phyloP scores from a whole-genome alignment of 805 yeast species.

The Cyberlindnera misumaiensis region DNA sequence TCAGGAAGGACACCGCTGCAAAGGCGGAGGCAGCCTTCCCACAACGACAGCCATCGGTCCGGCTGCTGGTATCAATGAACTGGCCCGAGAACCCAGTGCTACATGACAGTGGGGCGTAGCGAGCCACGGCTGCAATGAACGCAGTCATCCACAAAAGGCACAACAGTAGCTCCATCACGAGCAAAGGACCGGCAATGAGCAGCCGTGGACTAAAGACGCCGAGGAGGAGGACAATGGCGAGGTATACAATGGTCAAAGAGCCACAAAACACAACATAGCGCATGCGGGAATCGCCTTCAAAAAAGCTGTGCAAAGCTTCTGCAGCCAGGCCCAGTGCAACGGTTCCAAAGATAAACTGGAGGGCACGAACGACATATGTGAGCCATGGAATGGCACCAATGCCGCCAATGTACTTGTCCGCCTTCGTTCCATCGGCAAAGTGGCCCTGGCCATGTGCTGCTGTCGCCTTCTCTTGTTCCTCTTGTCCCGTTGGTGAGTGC shows the following conservation, averaged over 20 bases:
- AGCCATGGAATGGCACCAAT: slow-evolving; percentile 7
- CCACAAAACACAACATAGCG: slow-evolving; percentile 27
- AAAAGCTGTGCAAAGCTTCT: slow-evolving; percentile 20
- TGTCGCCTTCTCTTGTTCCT: too few relatives aligned
- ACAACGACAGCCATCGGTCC: slow-evolving; percentile 6
- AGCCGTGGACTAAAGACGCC: slow-evolving; percentile 15
- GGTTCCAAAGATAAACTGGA: slow-evolving; percentile 23
- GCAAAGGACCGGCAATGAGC: slow-evolving; percentile 22
- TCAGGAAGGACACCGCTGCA: slow-evolving; percentile 16
- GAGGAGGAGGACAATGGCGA: slow-evolving; percentile 17
- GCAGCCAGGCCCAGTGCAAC: slow-evolving; percentile 26
- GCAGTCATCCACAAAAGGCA: slow-evolving; percentile 28
- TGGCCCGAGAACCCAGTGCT: background rate
- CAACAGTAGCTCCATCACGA: slow-evolving; percentile 24
- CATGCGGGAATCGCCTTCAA: slow-evolving; percentile 23
- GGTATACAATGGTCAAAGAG: slow-evolving; percentile 24
- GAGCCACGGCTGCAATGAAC: slow-evolving; percentile 28
- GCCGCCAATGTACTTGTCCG: background rate
- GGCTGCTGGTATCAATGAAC: background rate
- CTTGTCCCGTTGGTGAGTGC: slow-evolving; percentile 13
- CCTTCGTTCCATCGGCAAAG: background rate
- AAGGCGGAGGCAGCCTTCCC: slow-evolving; percentile 13
- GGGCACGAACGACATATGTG: slow-evolving; percentile 13
- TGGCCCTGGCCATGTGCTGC: slow-evolving; percentile 7
- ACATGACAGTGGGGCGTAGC: slow-evolving; percentile 26